Conservation (phyloP, 768 basidiomycete genomes). For the Tylopilus plumbeoviolaceoides region DNA sequence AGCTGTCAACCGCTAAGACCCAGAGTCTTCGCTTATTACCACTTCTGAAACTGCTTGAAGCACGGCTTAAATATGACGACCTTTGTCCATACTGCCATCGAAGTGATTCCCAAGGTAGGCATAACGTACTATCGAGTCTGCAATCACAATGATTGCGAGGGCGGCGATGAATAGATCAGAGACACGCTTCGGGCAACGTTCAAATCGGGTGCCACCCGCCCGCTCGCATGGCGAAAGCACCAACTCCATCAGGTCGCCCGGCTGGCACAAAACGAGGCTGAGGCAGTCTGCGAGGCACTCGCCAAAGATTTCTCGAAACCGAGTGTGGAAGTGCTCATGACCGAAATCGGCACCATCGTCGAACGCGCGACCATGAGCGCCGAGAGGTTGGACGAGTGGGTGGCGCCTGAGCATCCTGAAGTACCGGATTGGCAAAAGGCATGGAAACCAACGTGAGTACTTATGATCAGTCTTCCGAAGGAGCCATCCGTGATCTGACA, state of each 20-base stretch:
- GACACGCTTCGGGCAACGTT: constrained; percentile 44
- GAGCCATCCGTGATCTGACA: neutral
- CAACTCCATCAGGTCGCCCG: constrained; percentile 63
- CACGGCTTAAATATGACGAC: constrained; percentile 9
- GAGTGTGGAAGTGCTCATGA: constrained; percentile 28
- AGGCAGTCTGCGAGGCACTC: constrained; percentile 44
- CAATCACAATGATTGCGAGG: neutral
- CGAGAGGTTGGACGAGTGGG: constrained; percentile 56
- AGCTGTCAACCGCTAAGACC: too few relatives aligned
- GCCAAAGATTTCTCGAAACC: constrained; percentile 50
- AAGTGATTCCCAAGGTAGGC: constrained; percentile 25
- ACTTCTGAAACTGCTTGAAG: too few relatives aligned
- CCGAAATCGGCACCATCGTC: constrained; percentile 45
- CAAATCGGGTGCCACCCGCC: constrained; percentile 43
- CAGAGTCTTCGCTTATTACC: too few relatives aligned
- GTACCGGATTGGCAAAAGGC: constrained; percentile 39
- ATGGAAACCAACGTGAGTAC: constrained; percentile 49
- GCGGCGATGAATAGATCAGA: constrained; percentile 27
- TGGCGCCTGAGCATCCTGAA: constrained; percentile 38
- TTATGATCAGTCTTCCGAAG: too few relatives aligned
- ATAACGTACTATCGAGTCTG: neutral
- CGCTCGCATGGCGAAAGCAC: constrained; percentile 55
- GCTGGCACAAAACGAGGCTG: constrained; percentile 58
- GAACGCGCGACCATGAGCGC: constrained; percentile 41
- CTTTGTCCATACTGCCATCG: constrained; percentile 15